Evolutionary conservation across 2,329 filamentous ascomycete species (phyloP).

Genomic region (Colletotrichum phormii): DNA sequence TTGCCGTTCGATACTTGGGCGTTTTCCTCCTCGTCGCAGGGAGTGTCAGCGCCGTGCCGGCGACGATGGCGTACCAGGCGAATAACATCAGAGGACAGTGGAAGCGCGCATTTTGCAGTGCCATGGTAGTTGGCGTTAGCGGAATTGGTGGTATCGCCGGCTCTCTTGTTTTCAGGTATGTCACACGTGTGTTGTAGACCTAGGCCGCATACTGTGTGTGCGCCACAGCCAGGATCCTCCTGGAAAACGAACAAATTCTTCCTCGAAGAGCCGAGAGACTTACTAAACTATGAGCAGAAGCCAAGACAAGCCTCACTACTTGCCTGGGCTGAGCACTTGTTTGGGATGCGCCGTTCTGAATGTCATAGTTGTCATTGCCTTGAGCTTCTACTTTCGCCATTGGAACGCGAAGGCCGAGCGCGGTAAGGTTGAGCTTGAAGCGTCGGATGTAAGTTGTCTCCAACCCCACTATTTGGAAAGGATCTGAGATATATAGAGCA

Average conservation of each 20-base stretch:
- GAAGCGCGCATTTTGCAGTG: conserved; percentile 37
- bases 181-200: neutral
- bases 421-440: conserved; percentile 22
- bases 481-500: neutral
- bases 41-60: conserved; percentile 23
- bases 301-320: conserved; percentile 25
- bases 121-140: conserved; percentile 31
- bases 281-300: neutral
- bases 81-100: conserved; percentile 38
- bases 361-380: conserved; percentile 6
- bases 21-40: conserved; percentile 63
- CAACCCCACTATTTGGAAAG: fast-evolving
- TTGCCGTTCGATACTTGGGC: conserved; percentile 73
- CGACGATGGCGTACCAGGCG: conserved; percentile 32
- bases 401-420: conserved; percentile 23
- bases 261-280: neutral
- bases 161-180: conserved; percentile 36
- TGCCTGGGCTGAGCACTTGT: conserved; percentile 25
- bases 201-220: neutral
- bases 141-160: conserved; percentile 36
- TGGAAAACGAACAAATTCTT: neutral
- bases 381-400: conserved; percentile 24
- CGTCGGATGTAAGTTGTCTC: conserved; percentile 17
- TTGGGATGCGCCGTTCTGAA: conserved; percentile 26
- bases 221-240: neutral